Percentiles rank a stretch among this genome's conserved stretches.
These are phyloP conservation scores for Yamadazyma kitorensis DNA, from an alignment of 805 yeast species.

Conservation along the genomic window DNA sequence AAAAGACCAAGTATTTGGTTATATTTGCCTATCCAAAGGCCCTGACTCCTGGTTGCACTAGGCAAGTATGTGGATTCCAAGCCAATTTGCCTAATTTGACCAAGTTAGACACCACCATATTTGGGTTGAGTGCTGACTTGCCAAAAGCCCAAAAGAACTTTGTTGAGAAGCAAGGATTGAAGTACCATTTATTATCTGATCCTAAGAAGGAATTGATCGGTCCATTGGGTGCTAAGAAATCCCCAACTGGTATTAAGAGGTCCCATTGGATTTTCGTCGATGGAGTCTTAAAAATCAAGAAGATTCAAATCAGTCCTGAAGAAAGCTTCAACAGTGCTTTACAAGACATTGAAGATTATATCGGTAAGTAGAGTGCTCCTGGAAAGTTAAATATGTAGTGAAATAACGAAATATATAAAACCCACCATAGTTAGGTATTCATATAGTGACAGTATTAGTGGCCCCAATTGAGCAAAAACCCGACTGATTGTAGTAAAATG, in stretches of 20 bases:
- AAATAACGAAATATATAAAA: conserved; percentile 2
- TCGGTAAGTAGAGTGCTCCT: too few species aligned
- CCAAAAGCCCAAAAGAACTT: conserved; percentile 76
- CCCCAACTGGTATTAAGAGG: conserved; percentile 72
- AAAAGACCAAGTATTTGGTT: conserved; percentile 32
- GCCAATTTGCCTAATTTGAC: conserved; percentile 55
- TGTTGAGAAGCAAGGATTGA: conserved; percentile 67
- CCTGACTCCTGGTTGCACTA: conserved; percentile 93
- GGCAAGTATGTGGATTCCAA: conserved; percentile 89
- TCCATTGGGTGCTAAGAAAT: conserved; percentile 78
- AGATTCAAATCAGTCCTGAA: conserved; percentile 51
- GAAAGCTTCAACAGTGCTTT: conserved; percentile 59
- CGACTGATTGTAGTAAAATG: conserved; percentile 27
- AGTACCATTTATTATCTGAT: conserved; percentile 74
- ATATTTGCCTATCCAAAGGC: conserved; percentile 83
- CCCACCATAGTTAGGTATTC: too few species aligned
- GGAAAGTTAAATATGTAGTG: conserved; percentile 17
- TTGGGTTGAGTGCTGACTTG: conserved; percentile 83
- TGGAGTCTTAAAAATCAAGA: conserved; percentile 60
- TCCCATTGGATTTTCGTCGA: conserved; percentile 90
- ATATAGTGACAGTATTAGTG: too few species aligned
- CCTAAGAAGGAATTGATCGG: conserved; percentile 68
- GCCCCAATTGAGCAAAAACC: too few species aligned
- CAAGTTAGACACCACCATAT: conserved; percentile 53
- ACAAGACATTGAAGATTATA: conserved; percentile 43